Evolutionary conservation across 345 rosid species (phyloP).

Genomic region (Rhodomyrtus tomentosa): DNA sequence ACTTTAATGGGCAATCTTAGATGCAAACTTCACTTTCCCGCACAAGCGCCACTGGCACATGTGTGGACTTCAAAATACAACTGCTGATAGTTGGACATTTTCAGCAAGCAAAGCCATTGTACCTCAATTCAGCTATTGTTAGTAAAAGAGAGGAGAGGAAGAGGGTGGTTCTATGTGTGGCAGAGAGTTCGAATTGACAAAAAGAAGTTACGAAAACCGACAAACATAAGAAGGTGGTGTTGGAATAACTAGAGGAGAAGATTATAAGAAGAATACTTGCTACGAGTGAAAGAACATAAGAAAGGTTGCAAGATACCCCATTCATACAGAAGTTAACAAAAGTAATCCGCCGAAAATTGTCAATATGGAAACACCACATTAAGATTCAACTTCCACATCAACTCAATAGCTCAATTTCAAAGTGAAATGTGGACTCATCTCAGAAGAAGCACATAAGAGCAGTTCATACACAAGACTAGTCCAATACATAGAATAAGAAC

Average conservation of each 20-base stretch:
- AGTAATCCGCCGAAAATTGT: background rate
- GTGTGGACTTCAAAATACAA: background rate
- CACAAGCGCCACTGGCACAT: background rate
- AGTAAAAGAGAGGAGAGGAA: background rate
- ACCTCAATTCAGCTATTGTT: background rate
- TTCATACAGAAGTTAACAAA: background rate
- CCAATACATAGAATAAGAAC: background rate
- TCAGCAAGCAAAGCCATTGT: background rate
- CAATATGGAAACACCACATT: background rate
- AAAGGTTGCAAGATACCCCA: background rate
- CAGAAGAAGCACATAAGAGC: background rate
- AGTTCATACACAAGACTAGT: background rate
- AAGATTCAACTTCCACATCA: background rate
- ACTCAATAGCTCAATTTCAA: background rate
- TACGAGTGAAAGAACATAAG: background rate
- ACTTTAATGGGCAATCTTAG: background rate
- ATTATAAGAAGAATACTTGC: background rate
- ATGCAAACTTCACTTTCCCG: background rate
- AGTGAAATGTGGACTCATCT: background rate
- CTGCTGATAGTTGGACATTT: background rate
- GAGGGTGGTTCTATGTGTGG: background rate
- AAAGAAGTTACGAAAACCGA: rapidly evolving
- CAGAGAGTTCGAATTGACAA: background rate
- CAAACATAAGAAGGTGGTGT: background rate
- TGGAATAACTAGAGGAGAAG: background rate